A percentile compares a stretch with the other conserved stretches of the same genome.
Conservation (phyloP, 805 yeast species). For the Sungouiella blattae region DNA sequence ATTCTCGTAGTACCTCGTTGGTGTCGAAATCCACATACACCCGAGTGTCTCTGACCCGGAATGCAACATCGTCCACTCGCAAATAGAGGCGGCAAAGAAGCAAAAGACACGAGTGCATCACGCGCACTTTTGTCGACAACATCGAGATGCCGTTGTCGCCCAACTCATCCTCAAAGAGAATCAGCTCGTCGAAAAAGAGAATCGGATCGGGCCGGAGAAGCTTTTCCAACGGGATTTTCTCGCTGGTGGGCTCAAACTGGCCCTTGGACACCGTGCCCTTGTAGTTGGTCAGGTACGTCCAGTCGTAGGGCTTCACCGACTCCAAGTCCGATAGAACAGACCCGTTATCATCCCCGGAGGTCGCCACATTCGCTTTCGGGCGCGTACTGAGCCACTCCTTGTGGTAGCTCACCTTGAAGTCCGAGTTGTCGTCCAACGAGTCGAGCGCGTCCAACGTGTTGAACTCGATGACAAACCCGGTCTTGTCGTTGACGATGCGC, state of each 20-base stretch:
- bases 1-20: conserved; percentile 67
- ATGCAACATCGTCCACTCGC: conserved; percentile 85
- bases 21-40: conserved; percentile 73
- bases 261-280: conserved; percentile 49
- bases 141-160: conserved; percentile 94
- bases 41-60: conserved; percentile 82
- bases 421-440: conserved; percentile 30
- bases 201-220: conserved; percentile 79
- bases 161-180: conserved; percentile 88
- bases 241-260: conserved; percentile 17
- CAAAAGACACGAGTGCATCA: conserved; percentile 78
- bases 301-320: conserved; percentile 82
- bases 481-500: conserved; percentile 40
- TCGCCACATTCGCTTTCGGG: conserved; percentile 9
- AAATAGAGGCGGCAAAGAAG: conserved; percentile 74
- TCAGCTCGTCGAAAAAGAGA: conserved; percentile 82
- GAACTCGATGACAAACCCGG: conserved; percentile 52
- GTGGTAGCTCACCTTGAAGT: conserved; percentile 72
- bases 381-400: conserved; percentile 66
- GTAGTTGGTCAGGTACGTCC: conserved; percentile 90
- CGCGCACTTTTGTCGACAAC: conserved; percentile 75
- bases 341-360: background rate
- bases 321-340: conserved; percentile 46
- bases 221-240: conserved; percentile 64
- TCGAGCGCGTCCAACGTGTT: conserved; percentile 71